phyloP scores from a whole-genome alignment of 2,329 filamentous ascomycete species.

The Colletotrichum graminicola region DNA sequence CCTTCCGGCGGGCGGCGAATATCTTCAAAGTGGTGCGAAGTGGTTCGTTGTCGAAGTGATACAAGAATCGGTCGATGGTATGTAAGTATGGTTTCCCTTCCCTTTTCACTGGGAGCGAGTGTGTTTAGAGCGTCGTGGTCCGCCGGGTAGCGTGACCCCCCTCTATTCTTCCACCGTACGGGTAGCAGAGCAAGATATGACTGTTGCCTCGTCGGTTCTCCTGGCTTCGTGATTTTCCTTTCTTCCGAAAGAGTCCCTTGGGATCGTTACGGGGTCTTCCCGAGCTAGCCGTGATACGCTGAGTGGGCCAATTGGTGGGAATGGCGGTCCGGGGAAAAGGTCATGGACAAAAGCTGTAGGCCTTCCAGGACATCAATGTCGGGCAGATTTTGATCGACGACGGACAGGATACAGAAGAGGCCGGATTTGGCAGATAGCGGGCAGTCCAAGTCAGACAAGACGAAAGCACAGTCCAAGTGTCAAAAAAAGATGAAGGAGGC shows the following conservation, averaged over 20 bases:
- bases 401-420: not conserved
- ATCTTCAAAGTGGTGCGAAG: not conserved
- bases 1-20: not conserved
- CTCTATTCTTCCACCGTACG: not conserved
- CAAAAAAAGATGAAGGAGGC: not conserved
- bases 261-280: not conserved
- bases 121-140: not conserved
- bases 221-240: not conserved
- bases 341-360: not conserved
- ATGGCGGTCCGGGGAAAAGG: not conserved
- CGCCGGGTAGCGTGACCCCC: not conserved
- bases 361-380: constrained; percentile 4
- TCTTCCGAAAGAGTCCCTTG: not conserved
- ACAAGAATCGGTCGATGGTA: not conserved
- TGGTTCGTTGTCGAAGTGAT: not conserved
- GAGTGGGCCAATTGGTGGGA: not conserved
- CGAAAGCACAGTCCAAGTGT: not conserved
- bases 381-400: constrained; percentile 2
- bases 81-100: not conserved
- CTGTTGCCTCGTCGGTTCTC: not conserved
- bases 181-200: not conserved
- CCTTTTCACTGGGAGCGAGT: not conserved
- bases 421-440: not conserved
- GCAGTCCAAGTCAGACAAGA: not conserved
- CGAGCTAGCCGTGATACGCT: not conserved